Evolutionary conservation across 2,329 filamentous ascomycete genomes (phyloP).

Genomic region (Ascochyta pisi): DNA sequence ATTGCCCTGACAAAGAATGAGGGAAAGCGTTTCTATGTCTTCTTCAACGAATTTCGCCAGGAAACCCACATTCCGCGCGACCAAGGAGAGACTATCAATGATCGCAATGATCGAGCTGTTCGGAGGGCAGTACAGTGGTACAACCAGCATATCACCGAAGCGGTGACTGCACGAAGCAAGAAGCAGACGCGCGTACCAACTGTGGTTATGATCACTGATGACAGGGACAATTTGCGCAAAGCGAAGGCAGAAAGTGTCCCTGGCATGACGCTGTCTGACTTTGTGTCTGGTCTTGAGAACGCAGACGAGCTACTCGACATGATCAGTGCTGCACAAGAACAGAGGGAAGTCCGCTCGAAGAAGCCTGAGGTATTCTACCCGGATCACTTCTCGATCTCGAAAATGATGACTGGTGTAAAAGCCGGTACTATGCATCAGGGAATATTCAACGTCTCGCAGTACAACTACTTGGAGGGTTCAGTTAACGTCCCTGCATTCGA

Average conservation of each 20-base stretch:
- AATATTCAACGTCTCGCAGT: constrained; percentile 93
- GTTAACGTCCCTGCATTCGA: constrained; percentile 90
- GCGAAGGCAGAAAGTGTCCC: constrained; percentile 77
- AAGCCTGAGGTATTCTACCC: constrained; percentile 80
- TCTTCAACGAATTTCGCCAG: constrained; percentile 96
- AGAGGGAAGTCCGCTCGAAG: constrained; percentile 67
- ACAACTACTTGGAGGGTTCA: constrained; percentile 96
- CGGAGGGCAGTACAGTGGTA: constrained; percentile 91
- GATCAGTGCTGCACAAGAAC: constrained; percentile 81
- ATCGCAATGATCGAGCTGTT: constrained; percentile 93
- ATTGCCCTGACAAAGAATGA: constrained; percentile 91
- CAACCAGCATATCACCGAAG: constrained; percentile 74
- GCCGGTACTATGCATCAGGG: constrained; percentile 90
- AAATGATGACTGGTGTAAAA: constrained; percentile 93
- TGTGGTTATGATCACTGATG: constrained; percentile 93
- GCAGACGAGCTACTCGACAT: constrained; percentile 88
- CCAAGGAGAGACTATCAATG: constrained; percentile 86
- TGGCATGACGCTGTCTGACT: constrained; percentile 71
- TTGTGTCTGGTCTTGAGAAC: constrained; percentile 84
- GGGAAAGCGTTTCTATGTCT: constrained; percentile 97
- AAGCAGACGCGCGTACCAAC: constrained; percentile 68
- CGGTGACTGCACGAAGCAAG: constrained; percentile 61
- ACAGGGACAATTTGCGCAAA: constrained; percentile 84
- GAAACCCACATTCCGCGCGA: constrained; percentile 85
- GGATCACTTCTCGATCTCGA: constrained; percentile 88